Conservation (phyloP, 345 rosid species). For the Pseudoturritis turrita region DNA sequence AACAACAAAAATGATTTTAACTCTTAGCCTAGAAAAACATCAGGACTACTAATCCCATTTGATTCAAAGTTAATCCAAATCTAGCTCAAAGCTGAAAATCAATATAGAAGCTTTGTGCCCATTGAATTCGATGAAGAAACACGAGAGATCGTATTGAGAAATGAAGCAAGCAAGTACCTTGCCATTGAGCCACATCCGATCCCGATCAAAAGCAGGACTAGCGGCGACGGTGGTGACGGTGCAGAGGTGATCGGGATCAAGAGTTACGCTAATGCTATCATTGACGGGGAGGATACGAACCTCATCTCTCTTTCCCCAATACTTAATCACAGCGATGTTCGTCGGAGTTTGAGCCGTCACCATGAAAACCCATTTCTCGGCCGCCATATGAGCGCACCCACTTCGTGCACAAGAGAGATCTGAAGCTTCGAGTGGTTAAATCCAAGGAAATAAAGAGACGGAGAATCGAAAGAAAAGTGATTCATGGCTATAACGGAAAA, state of each 20-base stretch:
- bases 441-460: background rate
- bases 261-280: constrained; percentile 90
- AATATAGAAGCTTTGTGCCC: background rate
- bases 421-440: background rate
- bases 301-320: constrained; percentile 97
- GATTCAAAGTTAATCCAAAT: background rate
- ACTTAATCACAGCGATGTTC: constrained; percentile 93
- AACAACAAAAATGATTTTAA: background rate
- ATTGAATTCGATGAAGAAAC: background rate
- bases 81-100: background rate
- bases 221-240: constrained; percentile 95
- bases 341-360: constrained; percentile 94
- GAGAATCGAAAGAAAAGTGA: constrained; percentile 13
- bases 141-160: background rate
- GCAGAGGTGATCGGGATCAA: constrained; percentile 90
- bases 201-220: constrained; percentile 72
- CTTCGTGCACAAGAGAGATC: constrained; percentile 1
- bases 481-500: background rate
- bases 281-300: constrained; percentile 85
- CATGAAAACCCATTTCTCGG: constrained; percentile 64
- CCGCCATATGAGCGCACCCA: constrained; percentile 38
- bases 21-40: background rate
- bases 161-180: constrained; percentile 42
- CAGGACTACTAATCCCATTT: background rate
- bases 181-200: constrained; percentile 99